Evolutionary conservation across 305 asterid species (phyloP).

Genomic region (Fraxinus sp.): DNA sequence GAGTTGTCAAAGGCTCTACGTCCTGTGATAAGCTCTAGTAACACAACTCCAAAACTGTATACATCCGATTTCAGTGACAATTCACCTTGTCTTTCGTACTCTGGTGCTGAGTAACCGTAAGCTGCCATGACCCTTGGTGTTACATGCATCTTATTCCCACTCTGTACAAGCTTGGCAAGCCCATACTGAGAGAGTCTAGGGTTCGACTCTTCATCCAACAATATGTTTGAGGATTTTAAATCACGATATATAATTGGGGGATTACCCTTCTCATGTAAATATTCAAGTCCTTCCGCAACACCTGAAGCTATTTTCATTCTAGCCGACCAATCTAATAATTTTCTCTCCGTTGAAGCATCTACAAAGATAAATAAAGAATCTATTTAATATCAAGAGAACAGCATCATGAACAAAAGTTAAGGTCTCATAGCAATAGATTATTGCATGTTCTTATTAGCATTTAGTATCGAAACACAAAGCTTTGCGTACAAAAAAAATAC

Average conservation of each 20-base stretch:
- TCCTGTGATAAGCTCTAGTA: conserved; percentile 84
- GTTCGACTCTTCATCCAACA: conserved; percentile 49
- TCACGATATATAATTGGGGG: conserved; percentile 76
- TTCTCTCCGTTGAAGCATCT: conserved; percentile 50
- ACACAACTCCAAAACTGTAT: conserved; percentile 79
- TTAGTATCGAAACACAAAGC: no score
- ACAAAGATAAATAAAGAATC: conserved; percentile 19
- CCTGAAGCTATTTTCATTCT: conserved; percentile 89
- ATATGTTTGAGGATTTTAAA: conserved; percentile 61
- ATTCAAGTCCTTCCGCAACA: conserved; percentile 82
- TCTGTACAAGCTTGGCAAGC: conserved; percentile 65
- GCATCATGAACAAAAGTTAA: not conserved
- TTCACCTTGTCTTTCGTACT: conserved; percentile 77
- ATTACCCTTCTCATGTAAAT: conserved; percentile 71
- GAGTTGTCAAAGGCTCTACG: conserved; percentile 71
- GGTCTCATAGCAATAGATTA: not conserved
- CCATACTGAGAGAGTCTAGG: conserved; percentile 83
- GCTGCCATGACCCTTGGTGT: conserved; percentile 62
- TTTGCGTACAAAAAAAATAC: conserved; percentile 30
- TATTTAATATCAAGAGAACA: not conserved
- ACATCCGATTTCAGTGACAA: conserved; percentile 73
- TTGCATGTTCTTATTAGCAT: no score
- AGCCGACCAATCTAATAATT: conserved; percentile 62
- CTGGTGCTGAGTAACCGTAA: conserved; percentile 81
- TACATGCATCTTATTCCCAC: conserved; percentile 53